phyloP scores from a whole-genome alignment of 1,284 basidiomycete species.

The Calocybe gambosa region DNA sequence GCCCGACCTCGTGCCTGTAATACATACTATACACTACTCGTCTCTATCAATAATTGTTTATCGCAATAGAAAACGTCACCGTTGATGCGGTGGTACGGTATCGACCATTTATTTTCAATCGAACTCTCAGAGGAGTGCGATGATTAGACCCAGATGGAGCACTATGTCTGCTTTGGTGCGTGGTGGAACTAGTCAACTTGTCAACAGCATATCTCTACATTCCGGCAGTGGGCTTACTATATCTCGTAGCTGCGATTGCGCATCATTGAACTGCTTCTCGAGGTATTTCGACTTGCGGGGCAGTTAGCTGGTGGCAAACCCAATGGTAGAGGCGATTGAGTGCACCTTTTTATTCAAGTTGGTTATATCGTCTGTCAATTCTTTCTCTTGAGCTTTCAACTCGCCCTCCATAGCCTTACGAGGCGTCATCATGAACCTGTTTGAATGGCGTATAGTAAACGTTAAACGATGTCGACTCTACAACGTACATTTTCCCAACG shows the following conservation, averaged over 20 bases:
- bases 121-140: too few species aligned
- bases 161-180: conserved; percentile 43
- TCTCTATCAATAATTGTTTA: too few species aligned
- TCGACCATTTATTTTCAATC: too few species aligned
- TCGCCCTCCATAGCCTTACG: conserved; percentile 72
- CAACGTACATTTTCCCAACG: conserved; percentile 82
- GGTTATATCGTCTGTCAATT: conserved; percentile 73
- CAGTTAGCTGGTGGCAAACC: neutral
- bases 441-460: conserved; percentile 5
- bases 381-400: conserved; percentile 71
- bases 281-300: conserved; percentile 73
- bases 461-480: conserved; percentile 1
- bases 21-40: too few species aligned
- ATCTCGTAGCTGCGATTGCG: conserved; percentile 79
- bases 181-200: conserved; percentile 49
- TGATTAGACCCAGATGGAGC: too few species aligned
- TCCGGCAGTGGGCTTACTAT: conserved; percentile 51
- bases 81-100: too few species aligned
- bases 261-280: conserved; percentile 88
- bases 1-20: too few species aligned
- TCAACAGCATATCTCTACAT: neutral
- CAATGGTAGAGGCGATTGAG: neutral
- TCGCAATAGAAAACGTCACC: too few species aligned
- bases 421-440: conserved; percentile 87
- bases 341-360: conserved; percentile 74